Conservation (phyloP, 2,329 filamentous ascomycete species). For the Plenodomus lindquistii region DNA sequence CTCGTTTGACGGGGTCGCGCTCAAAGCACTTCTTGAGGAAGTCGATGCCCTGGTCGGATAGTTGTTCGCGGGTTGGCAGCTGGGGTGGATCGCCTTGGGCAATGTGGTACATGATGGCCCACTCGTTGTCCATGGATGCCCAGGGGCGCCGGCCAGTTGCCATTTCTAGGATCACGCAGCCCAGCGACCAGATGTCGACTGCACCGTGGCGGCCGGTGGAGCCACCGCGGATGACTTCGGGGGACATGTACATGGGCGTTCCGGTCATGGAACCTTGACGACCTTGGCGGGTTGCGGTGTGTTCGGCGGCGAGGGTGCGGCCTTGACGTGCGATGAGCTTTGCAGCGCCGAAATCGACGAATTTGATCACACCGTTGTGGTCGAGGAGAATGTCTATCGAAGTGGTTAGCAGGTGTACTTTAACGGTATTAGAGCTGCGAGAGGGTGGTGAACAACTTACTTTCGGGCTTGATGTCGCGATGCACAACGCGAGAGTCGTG, state of each 20-base stretch:
- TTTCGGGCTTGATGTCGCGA: slow-evolving; percentile 97
- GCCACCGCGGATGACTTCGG: slow-evolving; percentile 92
- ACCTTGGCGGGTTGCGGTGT: slow-evolving; percentile 54
- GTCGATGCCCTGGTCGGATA: slow-evolving; percentile 82
- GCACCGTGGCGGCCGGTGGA: slow-evolving; percentile 74
- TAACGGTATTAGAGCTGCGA: no score
- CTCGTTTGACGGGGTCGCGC: slow-evolving; percentile 76
- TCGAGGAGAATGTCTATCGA: slow-evolving; percentile 84
- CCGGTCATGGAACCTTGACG: slow-evolving; percentile 90
- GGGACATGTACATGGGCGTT: slow-evolving; percentile 99
- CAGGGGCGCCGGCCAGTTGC: slow-evolving; percentile 91
- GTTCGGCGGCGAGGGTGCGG: slow-evolving; percentile 74
- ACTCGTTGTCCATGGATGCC: slow-evolving; percentile 96
- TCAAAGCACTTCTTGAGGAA: slow-evolving; percentile 88
- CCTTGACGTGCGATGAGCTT: slow-evolving; percentile 96
- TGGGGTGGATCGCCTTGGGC: slow-evolving; percentile 93
- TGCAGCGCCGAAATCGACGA: slow-evolving; percentile 96
- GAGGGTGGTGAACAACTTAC: slow-evolving; percentile 56
- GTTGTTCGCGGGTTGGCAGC: slow-evolving; percentile 78
- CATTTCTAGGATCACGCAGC: slow-evolving; percentile 97
- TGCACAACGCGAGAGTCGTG: slow-evolving; percentile 92
- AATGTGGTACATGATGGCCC: slow-evolving; percentile 99
- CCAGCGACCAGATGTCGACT: slow-evolving; percentile 94
- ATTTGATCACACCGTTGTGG: slow-evolving; percentile 98
- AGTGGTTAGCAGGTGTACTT: slow-evolving; percentile 49